Conservation (phyloP, 257 asterid species). For the Salvia miltiorrhiza region DNA sequence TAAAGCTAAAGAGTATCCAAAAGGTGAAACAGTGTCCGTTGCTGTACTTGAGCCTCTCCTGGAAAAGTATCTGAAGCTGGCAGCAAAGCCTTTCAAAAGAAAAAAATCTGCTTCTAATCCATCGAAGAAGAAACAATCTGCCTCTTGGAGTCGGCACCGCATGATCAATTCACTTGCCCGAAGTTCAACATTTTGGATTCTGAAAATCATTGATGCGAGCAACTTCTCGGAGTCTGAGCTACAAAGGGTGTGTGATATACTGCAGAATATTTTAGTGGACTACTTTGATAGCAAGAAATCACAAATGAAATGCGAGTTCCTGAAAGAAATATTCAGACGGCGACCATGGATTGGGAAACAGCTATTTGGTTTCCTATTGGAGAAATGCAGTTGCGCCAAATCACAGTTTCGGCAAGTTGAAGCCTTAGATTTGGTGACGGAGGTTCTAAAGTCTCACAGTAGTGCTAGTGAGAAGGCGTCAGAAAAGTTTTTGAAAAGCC, state of each 20-base stretch:
- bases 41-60: constrained; percentile 66
- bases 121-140: constrained; percentile 78
- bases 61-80: constrained; percentile 75
- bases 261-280: constrained; percentile 44
- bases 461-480: constrained; percentile 29
- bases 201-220: constrained; percentile 71
- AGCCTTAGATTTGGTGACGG: constrained; percentile 71
- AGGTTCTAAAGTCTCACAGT: constrained; percentile 47
- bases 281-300: constrained; percentile 87
- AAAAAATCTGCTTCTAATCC: constrained; percentile 61
- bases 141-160: constrained; percentile 64
- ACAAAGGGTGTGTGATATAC: constrained; percentile 45
- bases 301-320: constrained; percentile 72
- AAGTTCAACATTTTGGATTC: constrained; percentile 78
- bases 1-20: constrained; percentile 87
- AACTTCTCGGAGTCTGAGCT: constrained; percentile 55
- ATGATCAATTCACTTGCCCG: constrained; percentile 82
- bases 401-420: constrained; percentile 77
- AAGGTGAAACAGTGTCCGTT: constrained; percentile 61
- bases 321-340: constrained; percentile 70
- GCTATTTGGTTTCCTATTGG: constrained; percentile 66
- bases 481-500: constrained; percentile 41
- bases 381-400: constrained; percentile 69
- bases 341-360: constrained; percentile 74
- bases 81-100: constrained; percentile 84